Evolutionary conservation across 768 basidiomycete species (phyloP).

Genomic region (Termitomyces sp.): DNA sequence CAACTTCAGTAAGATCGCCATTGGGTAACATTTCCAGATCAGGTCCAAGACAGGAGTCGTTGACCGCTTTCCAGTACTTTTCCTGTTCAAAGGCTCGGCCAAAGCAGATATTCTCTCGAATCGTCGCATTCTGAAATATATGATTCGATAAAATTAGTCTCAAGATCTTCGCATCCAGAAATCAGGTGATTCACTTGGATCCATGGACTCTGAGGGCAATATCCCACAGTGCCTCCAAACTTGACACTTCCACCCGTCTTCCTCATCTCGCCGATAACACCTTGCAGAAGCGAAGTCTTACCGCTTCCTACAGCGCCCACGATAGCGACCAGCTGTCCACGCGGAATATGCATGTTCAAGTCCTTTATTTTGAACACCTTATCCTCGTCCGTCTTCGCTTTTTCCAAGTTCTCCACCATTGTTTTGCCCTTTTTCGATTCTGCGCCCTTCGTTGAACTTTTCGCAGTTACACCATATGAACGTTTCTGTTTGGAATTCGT

Average conservation of each 20-base stretch:
- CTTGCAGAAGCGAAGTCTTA: slow-evolving; percentile 69
- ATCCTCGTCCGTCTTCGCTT: slow-evolving; percentile 30
- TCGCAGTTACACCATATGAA: background rate
- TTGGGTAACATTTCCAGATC: slow-evolving; percentile 75
- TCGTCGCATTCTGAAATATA: slow-evolving; percentile 61
- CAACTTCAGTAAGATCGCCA: slow-evolving; percentile 83
- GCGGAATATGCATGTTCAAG: slow-evolving; percentile 64
- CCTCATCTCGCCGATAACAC: slow-evolving; percentile 82
- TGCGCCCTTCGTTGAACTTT: slow-evolving; percentile 15
- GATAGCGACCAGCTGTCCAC: slow-evolving; percentile 78
- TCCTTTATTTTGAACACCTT: slow-evolving; percentile 60
- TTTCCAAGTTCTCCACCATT: slow-evolving; percentile 13
- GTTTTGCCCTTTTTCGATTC: slow-evolving; percentile 27
- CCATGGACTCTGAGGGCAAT: slow-evolving; percentile 89
- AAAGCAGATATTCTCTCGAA: slow-evolving; percentile 88
- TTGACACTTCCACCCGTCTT: slow-evolving; percentile 58
- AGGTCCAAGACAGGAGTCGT: slow-evolving; percentile 73
- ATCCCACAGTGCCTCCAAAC: slow-evolving; percentile 75
- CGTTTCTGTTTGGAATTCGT: slow-evolving; percentile 29
- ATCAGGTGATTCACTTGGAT: slow-evolving; percentile 54
- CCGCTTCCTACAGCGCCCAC: slow-evolving; percentile 80
- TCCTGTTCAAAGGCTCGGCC: slow-evolving; percentile 79
- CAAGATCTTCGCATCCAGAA: slow-evolving; percentile 2
- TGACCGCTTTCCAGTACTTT: slow-evolving; percentile 77
- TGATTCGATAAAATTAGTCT: background rate